Base-by-base conservation (phyloP, 148 eudicot genomes). In the Polygonum aviculare region DNA sequence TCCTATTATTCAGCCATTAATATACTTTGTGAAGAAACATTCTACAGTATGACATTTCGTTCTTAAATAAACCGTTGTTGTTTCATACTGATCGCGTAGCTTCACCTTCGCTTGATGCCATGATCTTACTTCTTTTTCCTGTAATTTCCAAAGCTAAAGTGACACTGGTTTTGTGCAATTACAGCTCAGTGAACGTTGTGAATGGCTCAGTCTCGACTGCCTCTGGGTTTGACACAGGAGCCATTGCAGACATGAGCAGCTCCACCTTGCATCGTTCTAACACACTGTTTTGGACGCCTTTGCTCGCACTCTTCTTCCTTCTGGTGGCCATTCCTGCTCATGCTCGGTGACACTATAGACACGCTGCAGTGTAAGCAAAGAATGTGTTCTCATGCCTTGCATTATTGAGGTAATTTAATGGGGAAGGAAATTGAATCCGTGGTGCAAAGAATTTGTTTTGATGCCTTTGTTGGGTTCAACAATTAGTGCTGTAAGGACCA, bases 161-260 rank as follows among this genome's bases (percentile, higher is more conserved):
- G 21, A 21, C 26, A 57, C 7, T 57, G 63, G 33, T 57, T 21
- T 57, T 57, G 69, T 63, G 12, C 72, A 67, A 67, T 35, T 67
- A 41, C 72, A 67, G 72, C 21, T 67, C 72, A 36, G 36, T 16
- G 10, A 67, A 67, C 9, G 72, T 67, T 14, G 72, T 67, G 44
- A 67, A 67, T 16, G 21, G 10, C 45, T 15, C 44, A 2, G 45
- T 2, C 21, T 67, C 71, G 15, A 35, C 41, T 65, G 44, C 36
- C n/a, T 5, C 44, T 4, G 72, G 44, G 40, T n/a, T 67, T 41
- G 72, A 67, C 72, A 67, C 72, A 36, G 72, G 72, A 38, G 41
- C 72, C 19, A 67, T 67, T 38, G 21, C 44, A 67, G 72, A 67
- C 45, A 67, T 5, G 41, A 67, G 72, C 72, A 67, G 72, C 72